Conservation (phyloP, 441 rosid species). For the Mallotus japonicus region DNA sequence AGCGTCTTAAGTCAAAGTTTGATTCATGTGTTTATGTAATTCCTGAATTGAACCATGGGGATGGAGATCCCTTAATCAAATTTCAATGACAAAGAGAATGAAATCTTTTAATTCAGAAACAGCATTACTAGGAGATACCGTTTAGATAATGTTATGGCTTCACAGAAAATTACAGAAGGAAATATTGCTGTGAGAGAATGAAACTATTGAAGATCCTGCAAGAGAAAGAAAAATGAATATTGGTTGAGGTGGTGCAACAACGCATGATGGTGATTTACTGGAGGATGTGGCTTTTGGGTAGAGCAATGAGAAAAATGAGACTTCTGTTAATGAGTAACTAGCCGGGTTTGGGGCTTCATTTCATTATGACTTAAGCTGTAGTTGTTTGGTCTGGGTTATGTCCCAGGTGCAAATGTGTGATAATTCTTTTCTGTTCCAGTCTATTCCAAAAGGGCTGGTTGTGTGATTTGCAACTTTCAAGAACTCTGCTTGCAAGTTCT, state of each 20-base stretch:
- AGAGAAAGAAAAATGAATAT: neutral
- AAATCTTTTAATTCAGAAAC: neutral
- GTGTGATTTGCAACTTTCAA: neutral
- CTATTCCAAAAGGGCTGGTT: neutral
- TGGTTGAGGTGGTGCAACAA: neutral
- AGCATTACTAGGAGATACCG: neutral
- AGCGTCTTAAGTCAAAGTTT: neutral
- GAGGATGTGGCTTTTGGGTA: neutral
- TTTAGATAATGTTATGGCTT: neutral
- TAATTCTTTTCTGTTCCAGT: neutral
- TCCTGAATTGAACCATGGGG: neutral
- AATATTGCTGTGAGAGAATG: neutral
- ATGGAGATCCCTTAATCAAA: neutral
- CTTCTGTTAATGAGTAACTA: neutral
- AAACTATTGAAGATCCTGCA: neutral
- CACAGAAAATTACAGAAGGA: neutral
- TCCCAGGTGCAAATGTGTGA: neutral
- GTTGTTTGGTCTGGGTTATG: neutral
- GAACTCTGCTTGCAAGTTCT: constrained; percentile 11
- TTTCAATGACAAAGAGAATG: neutral
- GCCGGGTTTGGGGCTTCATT: neutral
- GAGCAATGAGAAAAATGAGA: neutral
- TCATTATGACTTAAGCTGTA: neutral
- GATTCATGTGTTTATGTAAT: neutral
- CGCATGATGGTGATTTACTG: neutral